Percentiles rank a stretch among this genome's conserved stretches.
phyloP scores from a whole-genome alignment of 768 basidiomycete species.

The Kwoniella sp. region DNA sequence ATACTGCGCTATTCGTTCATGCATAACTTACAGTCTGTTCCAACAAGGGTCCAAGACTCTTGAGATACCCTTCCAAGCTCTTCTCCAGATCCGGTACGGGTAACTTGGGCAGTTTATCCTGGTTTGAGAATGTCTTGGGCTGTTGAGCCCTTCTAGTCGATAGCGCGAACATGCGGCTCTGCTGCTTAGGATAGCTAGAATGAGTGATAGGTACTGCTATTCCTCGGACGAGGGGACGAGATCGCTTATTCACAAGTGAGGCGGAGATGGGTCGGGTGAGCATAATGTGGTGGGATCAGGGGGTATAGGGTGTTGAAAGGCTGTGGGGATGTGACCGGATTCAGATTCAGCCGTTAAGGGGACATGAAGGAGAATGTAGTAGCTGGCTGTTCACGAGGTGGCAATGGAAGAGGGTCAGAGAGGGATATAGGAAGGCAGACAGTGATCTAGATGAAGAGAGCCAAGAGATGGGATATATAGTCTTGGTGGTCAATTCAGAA shows the following conservation, averaged over 20 bases:
- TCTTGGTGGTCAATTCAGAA: too few species aligned
- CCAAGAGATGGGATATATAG: neutral
- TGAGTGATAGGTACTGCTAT: neutral
- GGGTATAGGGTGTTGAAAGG: too few species aligned
- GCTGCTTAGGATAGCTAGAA: constrained; percentile 2
- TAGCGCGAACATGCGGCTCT: constrained; percentile 51
- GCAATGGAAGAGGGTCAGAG: too few species aligned
- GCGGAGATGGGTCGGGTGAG: neutral
- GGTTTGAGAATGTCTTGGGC: constrained; percentile 53
- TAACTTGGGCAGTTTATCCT: constrained; percentile 64
- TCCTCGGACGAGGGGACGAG: neutral
- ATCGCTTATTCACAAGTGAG: neutral
- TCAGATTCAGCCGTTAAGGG: too few species aligned
- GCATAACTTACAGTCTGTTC: constrained; percentile 67
- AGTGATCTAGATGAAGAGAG: too few species aligned
- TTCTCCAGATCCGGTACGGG: constrained; percentile 78
- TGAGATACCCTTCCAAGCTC: constrained; percentile 75
- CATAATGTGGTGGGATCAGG: neutral
- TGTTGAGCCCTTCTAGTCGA: constrained; percentile 35
- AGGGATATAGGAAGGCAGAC: too few species aligned
- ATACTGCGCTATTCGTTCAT: too few species aligned
- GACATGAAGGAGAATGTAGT: too few species aligned
- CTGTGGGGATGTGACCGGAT: too few species aligned
- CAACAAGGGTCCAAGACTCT: constrained; percentile 75
- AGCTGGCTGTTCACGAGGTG: too few species aligned